Evolutionary conservation across 805 yeast genomes (phyloP), one percentile per base, ranked within the genome.

Genomic region (Lipomyces chichibuensis): DNA sequence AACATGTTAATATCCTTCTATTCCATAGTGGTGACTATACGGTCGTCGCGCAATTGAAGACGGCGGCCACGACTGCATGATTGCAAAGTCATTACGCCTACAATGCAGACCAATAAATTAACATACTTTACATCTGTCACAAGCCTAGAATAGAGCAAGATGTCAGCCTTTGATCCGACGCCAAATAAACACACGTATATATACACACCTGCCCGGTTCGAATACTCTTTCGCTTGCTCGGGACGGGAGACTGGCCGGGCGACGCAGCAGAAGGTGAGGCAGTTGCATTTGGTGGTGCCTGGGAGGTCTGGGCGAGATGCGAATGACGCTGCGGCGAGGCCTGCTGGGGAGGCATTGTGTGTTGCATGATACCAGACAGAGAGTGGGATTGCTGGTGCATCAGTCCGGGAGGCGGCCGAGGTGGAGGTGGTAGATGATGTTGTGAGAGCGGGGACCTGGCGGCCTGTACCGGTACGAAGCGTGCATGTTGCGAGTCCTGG

Each of bases 81-180:
- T 13, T 7, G 11, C 14, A 14, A 58, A 3, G 29, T 5, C 29
- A 2, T 27, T 27, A 27, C 4, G 29, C 29, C 29, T 3, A 27
- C 29, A 27, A 29, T 29, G 33, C 20, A 29, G 5, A 29, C 39
- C 13, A 35, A n/a, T n/a, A n/a, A 3, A 37, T 37, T 2, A n/a
- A 23, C 33, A 6, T 53, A 60, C 57, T 52, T 67, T 67, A 39
- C 71, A 68, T n/a, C 71, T 57, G 62, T 68, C 71, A 43, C 71
- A 68, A 17, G 69, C 71, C 66, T 67, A 54, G 14, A 17, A 7
- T 4, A 5, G 8, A 27, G 23, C 20, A 43, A 43, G 9, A 2
- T n/a, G 49, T 43, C 49, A 43, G 49, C 23, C 5, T 23, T 43
- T 43, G 23, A 43, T 43, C 49, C 20, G 9, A 7, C 23, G 5